Evolutionary conservation across 345 rosid species (phyloP).

Genomic region (Citropsis articulata): DNA sequence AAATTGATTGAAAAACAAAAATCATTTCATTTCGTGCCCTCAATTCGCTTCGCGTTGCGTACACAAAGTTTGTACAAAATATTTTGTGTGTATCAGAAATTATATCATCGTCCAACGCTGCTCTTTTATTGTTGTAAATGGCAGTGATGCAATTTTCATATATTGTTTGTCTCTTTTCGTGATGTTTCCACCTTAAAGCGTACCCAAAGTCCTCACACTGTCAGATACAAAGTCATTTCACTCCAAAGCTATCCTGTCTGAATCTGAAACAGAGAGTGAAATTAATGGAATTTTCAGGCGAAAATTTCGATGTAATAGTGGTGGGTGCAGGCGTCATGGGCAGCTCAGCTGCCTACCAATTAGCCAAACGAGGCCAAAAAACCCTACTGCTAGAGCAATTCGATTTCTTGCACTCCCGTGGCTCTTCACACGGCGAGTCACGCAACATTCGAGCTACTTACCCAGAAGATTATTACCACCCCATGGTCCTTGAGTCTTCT

Average conservation of each 20-base stretch:
- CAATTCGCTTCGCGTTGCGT: no score
- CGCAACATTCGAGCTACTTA: slow-evolving; percentile 80
- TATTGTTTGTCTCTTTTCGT: neutral
- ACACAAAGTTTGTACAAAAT: no score
- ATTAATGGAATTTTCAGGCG: slow-evolving; percentile 40
- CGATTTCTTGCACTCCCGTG: slow-evolving; percentile 85
- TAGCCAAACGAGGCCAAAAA: slow-evolving; percentile 58
- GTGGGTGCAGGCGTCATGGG: slow-evolving; percentile 90
- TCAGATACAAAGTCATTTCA: no score
- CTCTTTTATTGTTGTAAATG: neutral
- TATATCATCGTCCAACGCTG: no score
- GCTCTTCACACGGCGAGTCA: slow-evolving; percentile 97
- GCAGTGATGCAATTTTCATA: slow-evolving; percentile 12
- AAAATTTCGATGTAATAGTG: slow-evolving; percentile 54
- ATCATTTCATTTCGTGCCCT: no score
- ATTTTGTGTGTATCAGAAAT: no score
- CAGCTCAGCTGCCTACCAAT: slow-evolving; percentile 71
- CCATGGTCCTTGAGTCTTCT: slow-evolving; percentile 53
- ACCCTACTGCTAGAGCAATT: slow-evolving; percentile 76
- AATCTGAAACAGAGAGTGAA: neutral
- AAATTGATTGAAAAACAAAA: no score
- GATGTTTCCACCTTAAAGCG: neutral
- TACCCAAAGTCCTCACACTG: neutral
- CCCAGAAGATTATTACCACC: slow-evolving; percentile 63
- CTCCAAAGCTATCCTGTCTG: neutral